Evolutionary conservation across 495 filamentous ascomycete species (phyloP).

Genomic region (Penicillium canescens): DNA sequence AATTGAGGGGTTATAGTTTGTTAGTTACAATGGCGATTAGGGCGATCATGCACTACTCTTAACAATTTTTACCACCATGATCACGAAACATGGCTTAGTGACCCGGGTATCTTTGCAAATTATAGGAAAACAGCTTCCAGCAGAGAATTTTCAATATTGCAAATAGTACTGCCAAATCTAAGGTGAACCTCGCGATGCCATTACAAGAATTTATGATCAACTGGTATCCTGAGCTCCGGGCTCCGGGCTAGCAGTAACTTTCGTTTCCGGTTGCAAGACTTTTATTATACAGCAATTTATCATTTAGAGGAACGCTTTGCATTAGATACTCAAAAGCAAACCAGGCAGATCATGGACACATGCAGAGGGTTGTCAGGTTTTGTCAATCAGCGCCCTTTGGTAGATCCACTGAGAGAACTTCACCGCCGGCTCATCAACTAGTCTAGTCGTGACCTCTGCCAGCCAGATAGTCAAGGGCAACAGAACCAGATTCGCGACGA

Average conservation of each 20-base stretch:
- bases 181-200: background rate
- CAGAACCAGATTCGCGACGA: constrained; percentile 53
- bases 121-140: background rate
- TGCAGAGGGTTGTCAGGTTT: background rate
- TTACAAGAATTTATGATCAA: background rate
- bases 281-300: background rate
- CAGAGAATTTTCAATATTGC: background rate
- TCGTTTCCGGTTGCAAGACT: background rate
- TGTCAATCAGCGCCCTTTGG: constrained; percentile 27
- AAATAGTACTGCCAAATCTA: background rate
- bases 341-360: background rate
- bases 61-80: background rate
- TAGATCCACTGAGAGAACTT: constrained; percentile 56
- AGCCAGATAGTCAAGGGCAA: constrained; percentile 57
- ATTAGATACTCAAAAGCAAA: background rate
- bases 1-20: background rate
- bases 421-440: constrained; percentile 58
- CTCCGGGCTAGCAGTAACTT: background rate
- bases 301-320: background rate
- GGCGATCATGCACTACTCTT: background rate
- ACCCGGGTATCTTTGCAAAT: background rate
- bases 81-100: background rate
- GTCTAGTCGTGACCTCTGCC: constrained; percentile 55
- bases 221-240: background rate
- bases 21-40: no score